Evolutionary conservation across 192 early-diverging fungal genomes (phyloP), one percentile per base, ranked within the genome.

Genomic region (Coemansia sp.): DNA sequence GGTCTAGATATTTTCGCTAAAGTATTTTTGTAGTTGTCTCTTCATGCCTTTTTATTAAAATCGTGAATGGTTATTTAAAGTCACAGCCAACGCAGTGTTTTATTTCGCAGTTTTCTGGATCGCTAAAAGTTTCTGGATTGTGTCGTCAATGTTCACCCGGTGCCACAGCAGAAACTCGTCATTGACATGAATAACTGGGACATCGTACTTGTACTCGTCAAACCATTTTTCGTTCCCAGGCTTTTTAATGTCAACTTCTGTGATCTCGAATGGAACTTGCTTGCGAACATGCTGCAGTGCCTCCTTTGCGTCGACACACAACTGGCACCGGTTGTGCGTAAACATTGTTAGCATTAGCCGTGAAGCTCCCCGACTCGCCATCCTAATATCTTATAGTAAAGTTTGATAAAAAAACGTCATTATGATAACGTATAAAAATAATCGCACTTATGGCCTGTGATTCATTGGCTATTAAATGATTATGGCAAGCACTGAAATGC

Each of bases 171-270:
- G 68, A 25, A 80, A 74, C 63, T 75, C 72, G 54, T 65, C 62
- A 32, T 80, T 74, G 56, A 43, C 72, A 27, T 80, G 77, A 38
- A 80, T 68, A 41, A 75, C 77, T 7, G 77, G 77, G 27, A 80
- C 72, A 52, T 80, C 77, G 24, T 71, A 60, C 54, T 80, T 80
- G 77, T 80, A 80, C 57, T 80, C 77, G 2, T 80, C 72, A 9
- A 80, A 75, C 77, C 77, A 80, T 22, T 57, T 32, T 47, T 75
- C 62, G 43, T 80, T 80, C 45, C 73, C 77, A 1, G 72, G 77
- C 55, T 67, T 64, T 32, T 55, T 59, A 61, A 80, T 75, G 25
- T 80, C 77, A 11, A 80, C 72, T 24, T 80, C 77, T 11, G 59
- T 66, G 24, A 74, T 48, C 52, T 72, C 69, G 27, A 80, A 80